phyloP scores from a whole-genome alignment of 1,139 yeast species.

The Lodderomyces elongisporus region DNA sequence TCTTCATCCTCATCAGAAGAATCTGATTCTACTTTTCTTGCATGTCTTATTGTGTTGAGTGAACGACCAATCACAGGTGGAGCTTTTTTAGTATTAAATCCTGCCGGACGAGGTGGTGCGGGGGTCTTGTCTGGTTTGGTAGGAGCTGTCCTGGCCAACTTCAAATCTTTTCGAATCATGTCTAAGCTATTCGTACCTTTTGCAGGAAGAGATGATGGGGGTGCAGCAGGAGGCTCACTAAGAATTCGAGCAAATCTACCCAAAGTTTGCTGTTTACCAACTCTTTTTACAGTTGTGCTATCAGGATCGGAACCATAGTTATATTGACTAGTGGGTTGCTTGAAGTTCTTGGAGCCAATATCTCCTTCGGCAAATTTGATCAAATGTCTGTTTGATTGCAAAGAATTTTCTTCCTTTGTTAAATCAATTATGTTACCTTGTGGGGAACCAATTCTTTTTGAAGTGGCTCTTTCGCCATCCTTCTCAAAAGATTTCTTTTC shows the following conservation, averaged over 20 bases:
- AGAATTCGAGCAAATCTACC: slow-evolving; percentile 43
- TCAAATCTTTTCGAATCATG: slow-evolving; percentile 36
- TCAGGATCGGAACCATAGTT: too few relatives aligned
- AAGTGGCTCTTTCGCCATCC: slow-evolving; percentile 53
- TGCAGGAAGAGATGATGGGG: slow-evolving; percentile 26
- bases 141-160: slow-evolving; percentile 17
- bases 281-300: too few relatives aligned
- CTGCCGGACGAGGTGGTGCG: slow-evolving; percentile 78
- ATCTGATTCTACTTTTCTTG: slow-evolving; percentile 25
- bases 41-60: slow-evolving; percentile 24
- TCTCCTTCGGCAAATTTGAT: not conserved
- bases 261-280: slow-evolving; percentile 41
- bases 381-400: not conserved
- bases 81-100: slow-evolving; percentile 52
- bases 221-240: slow-evolving; percentile 35
- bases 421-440: not conserved
- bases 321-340: too few relatives aligned
- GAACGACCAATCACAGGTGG: slow-evolving; percentile 23
- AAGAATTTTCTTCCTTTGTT: not conserved
- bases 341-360: not conserved
- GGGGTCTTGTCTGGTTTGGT: slow-evolving; percentile 21
- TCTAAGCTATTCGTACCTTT: slow-evolving; percentile 34
- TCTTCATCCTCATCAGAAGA: slow-evolving; percentile 32
- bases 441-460: slow-evolving; percentile 46
- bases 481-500: slow-evolving; percentile 23